Evolutionary conservation across 176 grass and related monocot species (phyloP).

Genomic region (Raddia guianensis): DNA sequence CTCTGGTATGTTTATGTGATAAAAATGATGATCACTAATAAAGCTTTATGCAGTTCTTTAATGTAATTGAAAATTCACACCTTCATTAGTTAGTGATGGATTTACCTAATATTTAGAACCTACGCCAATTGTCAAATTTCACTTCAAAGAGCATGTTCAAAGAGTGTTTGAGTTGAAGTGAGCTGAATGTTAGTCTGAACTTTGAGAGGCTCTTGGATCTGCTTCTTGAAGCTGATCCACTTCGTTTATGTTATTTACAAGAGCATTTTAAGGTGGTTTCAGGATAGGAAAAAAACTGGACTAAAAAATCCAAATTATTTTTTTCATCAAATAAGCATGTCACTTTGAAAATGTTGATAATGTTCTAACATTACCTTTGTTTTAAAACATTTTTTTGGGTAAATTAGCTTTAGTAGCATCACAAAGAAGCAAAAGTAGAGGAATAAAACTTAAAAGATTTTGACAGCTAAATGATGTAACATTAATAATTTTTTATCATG

Average conservation of each 20-base stretch:
- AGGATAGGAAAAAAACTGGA: no score
- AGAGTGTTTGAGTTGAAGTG: no score
- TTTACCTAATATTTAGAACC: conserved; percentile 29
- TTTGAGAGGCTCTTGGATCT: no score
- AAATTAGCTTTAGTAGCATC: conserved; percentile 18
- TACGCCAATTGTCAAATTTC: background rate
- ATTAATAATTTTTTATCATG: conserved; percentile 16
- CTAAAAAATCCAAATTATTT: no score
- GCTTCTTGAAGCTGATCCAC: no score
- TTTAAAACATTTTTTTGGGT: no score
- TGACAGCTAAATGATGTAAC: background rate
- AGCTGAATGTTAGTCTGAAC: no score
- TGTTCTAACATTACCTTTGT: background rate
- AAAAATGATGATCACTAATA: conserved; percentile 2
- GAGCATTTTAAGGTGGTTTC: no score
- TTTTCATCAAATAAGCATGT: no score
- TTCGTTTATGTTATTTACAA: no score
- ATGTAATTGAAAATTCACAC: background rate
- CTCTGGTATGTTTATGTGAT: conserved; percentile 18
- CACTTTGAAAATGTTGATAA: background rate
- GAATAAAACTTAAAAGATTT: conserved; percentile 27
- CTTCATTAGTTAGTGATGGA: conserved; percentile 15
- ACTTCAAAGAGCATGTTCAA: background rate
- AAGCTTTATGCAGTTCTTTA: conserved; percentile 4
- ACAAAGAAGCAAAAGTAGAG: conserved; percentile 21